Evolutionary conservation across 441 rosid species (phyloP).

Genomic region (Erysimum cheiri): DNA sequence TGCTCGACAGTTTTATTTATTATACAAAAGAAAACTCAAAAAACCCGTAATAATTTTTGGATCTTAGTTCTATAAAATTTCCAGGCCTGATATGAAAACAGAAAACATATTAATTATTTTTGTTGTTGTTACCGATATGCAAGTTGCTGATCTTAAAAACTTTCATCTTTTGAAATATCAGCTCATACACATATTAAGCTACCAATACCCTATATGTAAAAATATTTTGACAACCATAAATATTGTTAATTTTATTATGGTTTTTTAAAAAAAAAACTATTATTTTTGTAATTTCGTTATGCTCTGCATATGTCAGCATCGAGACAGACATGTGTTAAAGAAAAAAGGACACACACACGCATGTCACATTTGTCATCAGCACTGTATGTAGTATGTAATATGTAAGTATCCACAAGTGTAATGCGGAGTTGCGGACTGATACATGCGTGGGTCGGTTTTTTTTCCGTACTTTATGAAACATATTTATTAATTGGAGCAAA

Average conservation of each 20-base stretch:
- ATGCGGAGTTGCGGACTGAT: slow-evolving; percentile 28
- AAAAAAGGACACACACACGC: too few relatives aligned
- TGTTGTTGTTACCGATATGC: too few relatives aligned
- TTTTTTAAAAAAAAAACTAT: background rate
- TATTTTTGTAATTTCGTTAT: background rate
- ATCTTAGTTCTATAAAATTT: too few relatives aligned
- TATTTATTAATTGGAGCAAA: background rate
- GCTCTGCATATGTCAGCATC: slow-evolving; percentile 21
- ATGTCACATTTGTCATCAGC: too few relatives aligned
- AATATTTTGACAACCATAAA: background rate
- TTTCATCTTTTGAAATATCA: background rate
- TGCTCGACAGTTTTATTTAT: too few relatives aligned
- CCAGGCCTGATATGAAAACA: too few relatives aligned
- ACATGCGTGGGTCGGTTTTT: slow-evolving; percentile 35
- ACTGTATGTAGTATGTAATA: background rate
- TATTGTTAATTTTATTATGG: background rate
- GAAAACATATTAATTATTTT: too few relatives aligned
- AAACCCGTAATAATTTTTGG: too few relatives aligned
- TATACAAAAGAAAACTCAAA: too few relatives aligned
- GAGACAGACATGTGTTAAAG: background rate
- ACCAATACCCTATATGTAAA: background rate
- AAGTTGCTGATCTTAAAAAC: too few relatives aligned
- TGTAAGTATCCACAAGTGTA: slow-evolving; percentile 22
- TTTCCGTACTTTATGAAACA: slow-evolving; percentile 8
- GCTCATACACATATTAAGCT: background rate